phyloP scores from a whole-genome alignment of 345 rosid species.

The Firmiana major region DNA sequence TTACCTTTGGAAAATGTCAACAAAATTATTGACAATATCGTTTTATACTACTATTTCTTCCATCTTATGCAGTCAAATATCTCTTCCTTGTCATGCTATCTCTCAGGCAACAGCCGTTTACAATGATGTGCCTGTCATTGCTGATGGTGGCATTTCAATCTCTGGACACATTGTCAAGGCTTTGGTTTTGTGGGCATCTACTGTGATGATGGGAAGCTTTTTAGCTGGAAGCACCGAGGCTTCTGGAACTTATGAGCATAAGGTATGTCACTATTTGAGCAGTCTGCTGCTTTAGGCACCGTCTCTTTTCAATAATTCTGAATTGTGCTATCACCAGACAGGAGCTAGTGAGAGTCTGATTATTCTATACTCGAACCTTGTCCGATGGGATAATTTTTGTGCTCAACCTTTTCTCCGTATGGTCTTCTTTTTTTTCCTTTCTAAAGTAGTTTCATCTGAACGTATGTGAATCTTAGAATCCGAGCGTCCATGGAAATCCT shows the following conservation, averaged over 20 bases:
- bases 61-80: no score
- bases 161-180: conserved; percentile 96
- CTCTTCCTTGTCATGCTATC: background rate
- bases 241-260: conserved; percentile 60
- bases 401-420: background rate
- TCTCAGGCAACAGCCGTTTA: conserved; percentile 85
- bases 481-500: background rate
- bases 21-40: no score
- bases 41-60: no score
- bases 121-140: conserved; percentile 82
- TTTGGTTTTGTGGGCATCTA: conserved; percentile 82
- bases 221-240: conserved; percentile 86
- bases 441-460: background rate
- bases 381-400: background rate
- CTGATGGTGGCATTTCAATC: conserved; percentile 95
- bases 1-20: no score
- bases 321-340: background rate
- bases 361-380: background rate
- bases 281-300: background rate
- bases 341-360: background rate
- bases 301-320: background rate
- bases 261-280: conserved; percentile 38
- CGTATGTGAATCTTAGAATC: background rate
- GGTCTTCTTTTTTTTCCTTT: background rate
- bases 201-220: conserved; percentile 97